Base-by-base conservation (phyloP, 331 rosid species). In the Erythrophleum ivorense region DNA sequence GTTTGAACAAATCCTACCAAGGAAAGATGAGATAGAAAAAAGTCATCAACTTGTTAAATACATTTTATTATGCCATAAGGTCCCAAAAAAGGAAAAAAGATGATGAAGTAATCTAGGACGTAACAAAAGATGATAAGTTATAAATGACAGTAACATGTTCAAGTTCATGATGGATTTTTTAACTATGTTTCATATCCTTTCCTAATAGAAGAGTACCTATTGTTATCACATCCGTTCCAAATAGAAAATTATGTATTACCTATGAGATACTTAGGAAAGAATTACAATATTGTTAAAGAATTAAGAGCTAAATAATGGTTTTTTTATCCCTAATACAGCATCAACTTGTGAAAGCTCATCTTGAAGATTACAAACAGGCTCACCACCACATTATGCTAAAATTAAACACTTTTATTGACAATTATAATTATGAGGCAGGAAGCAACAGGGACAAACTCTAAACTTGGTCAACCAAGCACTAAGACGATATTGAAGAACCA, bases 1-100 rank as follows among this genome's bases (percentile, higher is more conserved):
- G 85, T 95, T 95, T 76, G 98, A 86, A 76, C 91, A 90, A 66
- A 88, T 76, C 88, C 99, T 95, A 86, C 53, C 58, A 50, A 40
- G 67, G 62, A 69, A 65, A 53, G 72, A 79, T 12, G 77, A 77
- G 70, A 62, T 40, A 73, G 80, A 46, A 84, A 40, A 34, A 77
- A 57, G 73, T 74, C 78, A 85, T 60, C 68, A 19, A 78, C 86
- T 54, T n/a, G 64, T 41, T n/a, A 64, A 64, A 58, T 64, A 75
- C 29, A 50, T 70, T 58, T 64, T 71, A 50, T 19, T 18, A 64
- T n/a, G 48, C 48, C 46, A 71, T 45, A 64, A 49, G 24, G 50
- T 45, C 21, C n/a, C 64, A 67, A 43, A 46, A 13, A 12, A 11
- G 52, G 16, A 9, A 1, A n/a, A 50, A 72, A 33, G 59, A 72